Evolutionary conservation across 306 rosid species (phyloP), one percentile per base, ranked within the genome.

Genomic region (Pueraria montana): DNA sequence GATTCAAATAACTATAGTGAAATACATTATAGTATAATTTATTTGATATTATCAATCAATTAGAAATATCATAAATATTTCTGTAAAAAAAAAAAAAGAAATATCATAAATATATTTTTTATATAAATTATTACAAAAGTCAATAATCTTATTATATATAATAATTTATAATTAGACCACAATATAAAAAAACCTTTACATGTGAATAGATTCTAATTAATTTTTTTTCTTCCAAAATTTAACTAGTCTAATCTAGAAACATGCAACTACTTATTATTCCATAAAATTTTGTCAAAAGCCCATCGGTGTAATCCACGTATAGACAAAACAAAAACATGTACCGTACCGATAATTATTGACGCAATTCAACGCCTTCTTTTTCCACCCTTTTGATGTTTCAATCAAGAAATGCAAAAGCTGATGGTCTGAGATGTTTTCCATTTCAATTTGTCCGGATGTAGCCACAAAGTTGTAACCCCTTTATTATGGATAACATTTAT

Each of bases 341-440:
- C 36, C 45, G 16, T 79, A 40, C 45, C 56, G n/a, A n/a, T n/a
- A 14, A 70, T 58, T 30, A 43, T 59, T 69, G 52, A 43, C 11
- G 49, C 50, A 64, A 49, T 18, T 30, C 26, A 26, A 17, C 68
- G 42, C 20, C 26, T 80, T 13, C 13, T 10, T 73, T 38, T 74
- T 58, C 16, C 4, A 58, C n/a, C 6, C 32, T 74, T 27, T 34
- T n/a, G 65, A 73, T 34, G 74, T 67, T 43, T 58, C 10, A 13
- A 32, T 13, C 17, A 34, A 46, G 13, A 50, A 23, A 24, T 36
- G 68, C 85, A 82, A 82, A 75, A 12, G 27, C 1, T 50, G 70
- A 70, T 85, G 83, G 85, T 81, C 38, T 76, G 79, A 81, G 42
- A 81, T 30, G 79, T 49, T 81, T 69, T 76, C 85, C 85, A 85